Evolutionary conservation across 2,329 filamentous ascomycete genomes (phyloP), one percentile per base, ranked within the genome.

Genomic region (Cordyceps fumosorosea): DNA sequence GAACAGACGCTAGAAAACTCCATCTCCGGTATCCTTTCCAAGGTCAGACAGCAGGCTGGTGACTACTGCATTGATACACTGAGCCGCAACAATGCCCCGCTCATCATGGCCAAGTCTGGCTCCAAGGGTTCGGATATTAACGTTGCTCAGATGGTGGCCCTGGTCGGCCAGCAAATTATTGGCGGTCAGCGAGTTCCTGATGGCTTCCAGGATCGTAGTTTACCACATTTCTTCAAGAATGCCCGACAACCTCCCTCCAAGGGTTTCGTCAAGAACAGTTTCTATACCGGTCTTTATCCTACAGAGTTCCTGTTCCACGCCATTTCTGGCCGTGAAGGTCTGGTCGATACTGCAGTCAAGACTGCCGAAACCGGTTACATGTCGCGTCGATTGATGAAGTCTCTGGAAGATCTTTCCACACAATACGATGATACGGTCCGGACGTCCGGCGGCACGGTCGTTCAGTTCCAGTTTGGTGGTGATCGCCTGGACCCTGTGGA

Each of bases 291-390:
- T 1, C 80, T 99, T 0, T 83, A 88, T 1, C 93, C 95, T 2
- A 92, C 90, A 0, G 95, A 99, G 70, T 98, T 99, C 74, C 84
- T 98, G 62, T 98, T 99, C 77, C 95, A 99, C 84, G 95, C 95
- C 67, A 97, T 98, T 78, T 96, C 92, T 69, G 95, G 95, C 69
- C 90, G 95, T 86, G 95, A 98, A 85, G 95, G 95, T 85, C 80
- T 99, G 67, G 93, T 99, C 71, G 95, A 99, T 84, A 99, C 95
- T 2, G 95, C 95, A 64, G 95, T 98, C 78, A 99, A 99, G 80
- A 99, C 95, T 59, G 95, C 95, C 59, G 95, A 99, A 75, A 99
- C 95, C 12, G 95, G 95, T 66, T 99, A 99, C 77, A 99, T 99
- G 95, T 98, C 93, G 65, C 88, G 95, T 77, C 88, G 95, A 68